Evolutionary conservation across 140 eudicot species (phyloP).

Genomic region (Ambrosia hybrid): DNA sequence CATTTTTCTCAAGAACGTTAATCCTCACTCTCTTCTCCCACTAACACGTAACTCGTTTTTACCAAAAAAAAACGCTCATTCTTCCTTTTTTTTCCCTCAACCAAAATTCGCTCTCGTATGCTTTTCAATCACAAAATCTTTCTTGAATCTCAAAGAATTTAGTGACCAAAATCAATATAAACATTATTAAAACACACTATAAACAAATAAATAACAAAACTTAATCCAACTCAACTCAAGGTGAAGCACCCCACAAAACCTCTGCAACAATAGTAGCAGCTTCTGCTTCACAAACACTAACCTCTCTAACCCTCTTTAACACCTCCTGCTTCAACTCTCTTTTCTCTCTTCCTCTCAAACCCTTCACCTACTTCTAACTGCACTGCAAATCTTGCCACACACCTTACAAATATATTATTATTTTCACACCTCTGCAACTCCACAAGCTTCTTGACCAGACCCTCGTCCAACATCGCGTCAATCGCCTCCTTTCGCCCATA

Average conservation of each 20-base stretch:
- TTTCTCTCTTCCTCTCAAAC: constrained; percentile 71
- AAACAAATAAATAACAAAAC: background rate
- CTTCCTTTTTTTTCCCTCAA: no score
- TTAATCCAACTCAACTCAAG: background rate
- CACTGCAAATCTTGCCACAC: constrained; percentile 83
- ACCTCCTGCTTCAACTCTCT: constrained; percentile 67
- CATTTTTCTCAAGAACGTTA: no score
- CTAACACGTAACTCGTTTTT: no score
- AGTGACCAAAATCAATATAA: no score
- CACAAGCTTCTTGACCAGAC: constrained; percentile 54
- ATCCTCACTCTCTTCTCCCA: no score
- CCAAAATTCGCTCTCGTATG: no score
- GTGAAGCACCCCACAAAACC: constrained; percentile 88
- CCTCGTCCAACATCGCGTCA: constrained; percentile 66
- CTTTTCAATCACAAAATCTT: no score
- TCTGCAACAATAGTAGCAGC: constrained; percentile 86
- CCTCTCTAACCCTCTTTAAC: constrained; percentile 55
- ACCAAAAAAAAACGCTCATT: no score
- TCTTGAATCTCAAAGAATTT: no score
- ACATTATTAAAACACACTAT: background rate
- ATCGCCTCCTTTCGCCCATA: constrained; percentile 82
- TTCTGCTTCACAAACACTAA: constrained; percentile 60
- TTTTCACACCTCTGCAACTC: constrained; percentile 58
- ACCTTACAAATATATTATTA: constrained; percentile 65
- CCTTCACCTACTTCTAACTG: constrained; percentile 93